Evolutionary conservation across 352 stramenopile species (phyloP).

Genomic region (Globisporangium nodosum): DNA sequence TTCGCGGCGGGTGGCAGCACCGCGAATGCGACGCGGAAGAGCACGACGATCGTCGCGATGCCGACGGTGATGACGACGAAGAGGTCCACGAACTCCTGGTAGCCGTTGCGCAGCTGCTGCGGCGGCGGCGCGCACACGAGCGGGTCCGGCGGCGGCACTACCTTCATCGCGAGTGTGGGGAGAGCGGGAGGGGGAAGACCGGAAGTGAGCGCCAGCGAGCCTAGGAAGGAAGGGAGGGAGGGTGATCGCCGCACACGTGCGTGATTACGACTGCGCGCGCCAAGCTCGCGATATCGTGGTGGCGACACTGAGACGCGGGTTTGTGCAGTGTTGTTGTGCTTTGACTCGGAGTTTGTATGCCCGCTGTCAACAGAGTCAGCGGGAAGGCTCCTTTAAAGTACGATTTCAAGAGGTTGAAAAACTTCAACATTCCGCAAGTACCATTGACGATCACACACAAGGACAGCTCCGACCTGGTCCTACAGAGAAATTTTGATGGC

Average conservation of each 20-base stretch:
- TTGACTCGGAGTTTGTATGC: too few species aligned
- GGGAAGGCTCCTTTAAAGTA: too few species aligned
- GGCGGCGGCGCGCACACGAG: constrained; percentile 1
- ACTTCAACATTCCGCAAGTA: too few species aligned
- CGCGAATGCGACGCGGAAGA: constrained; percentile 60
- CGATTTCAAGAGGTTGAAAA: too few species aligned
- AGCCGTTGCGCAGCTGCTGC: constrained; percentile 7
- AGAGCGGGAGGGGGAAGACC: not conserved
- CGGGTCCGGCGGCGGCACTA: not conserved
- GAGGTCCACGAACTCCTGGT: constrained; percentile 46
- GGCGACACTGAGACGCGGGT: too few species aligned
- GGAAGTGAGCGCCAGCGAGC: not conserved
- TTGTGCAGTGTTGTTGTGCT: too few species aligned
- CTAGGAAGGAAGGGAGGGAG: not conserved
- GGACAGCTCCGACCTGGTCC: too few species aligned
- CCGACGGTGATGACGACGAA: constrained; percentile 64
- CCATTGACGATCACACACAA: too few species aligned
- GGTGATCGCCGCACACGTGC: not conserved
- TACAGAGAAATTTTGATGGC: too few species aligned
- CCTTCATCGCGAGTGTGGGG: not conserved
- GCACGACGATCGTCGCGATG: constrained; percentile 53
- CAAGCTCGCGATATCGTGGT: not conserved
- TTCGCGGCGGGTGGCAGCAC: constrained; percentile 24
- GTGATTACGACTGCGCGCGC: not conserved
- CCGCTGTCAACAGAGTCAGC: too few species aligned